These are phyloP conservation scores for Brassica cretica DNA, from an alignment of 345 rosid genomes.

Conservation along the genomic window DNA sequence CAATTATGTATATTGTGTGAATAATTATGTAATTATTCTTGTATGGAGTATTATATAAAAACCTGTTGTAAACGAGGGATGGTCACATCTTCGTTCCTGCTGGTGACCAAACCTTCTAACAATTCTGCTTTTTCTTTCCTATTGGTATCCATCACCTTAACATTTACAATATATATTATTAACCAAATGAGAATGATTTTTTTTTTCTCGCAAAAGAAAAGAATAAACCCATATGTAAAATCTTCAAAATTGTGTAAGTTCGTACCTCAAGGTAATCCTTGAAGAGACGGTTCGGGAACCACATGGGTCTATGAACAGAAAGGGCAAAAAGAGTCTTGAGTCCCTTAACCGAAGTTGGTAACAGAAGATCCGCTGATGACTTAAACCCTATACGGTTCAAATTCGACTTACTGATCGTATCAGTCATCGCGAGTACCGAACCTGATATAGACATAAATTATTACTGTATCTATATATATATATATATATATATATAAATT, in stretches of 20 bases:
- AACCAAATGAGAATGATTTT: background rate
- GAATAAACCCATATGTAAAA: background rate
- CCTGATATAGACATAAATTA: constrained; percentile 39
- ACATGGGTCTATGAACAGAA: constrained; percentile 69
- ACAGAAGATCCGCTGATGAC: constrained; percentile 71
- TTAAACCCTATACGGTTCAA: constrained; percentile 66
- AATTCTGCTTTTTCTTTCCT: constrained; percentile 83
- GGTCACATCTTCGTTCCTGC: constrained; percentile 59
- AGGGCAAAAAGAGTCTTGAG: constrained; percentile 74
- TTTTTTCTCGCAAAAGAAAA: background rate
- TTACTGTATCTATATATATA: background rate
- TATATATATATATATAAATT: no score
- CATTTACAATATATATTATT: background rate
- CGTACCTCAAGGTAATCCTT: constrained; percentile 78
- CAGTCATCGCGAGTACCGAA: constrained; percentile 76
- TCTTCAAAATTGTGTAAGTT: background rate
- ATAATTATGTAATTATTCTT: background rate
- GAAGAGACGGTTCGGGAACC: constrained; percentile 82
- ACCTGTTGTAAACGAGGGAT: constrained; percentile 69
- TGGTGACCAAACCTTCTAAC: constrained; percentile 61
- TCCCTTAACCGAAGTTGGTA: constrained; percentile 75
- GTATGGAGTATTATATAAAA: background rate
- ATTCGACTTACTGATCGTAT: constrained; percentile 51
- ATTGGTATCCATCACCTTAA: constrained; percentile 82
- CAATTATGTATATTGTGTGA: background rate